Evolutionary conservation across 495 filamentous ascomycete genomes (phyloP), one percentile per base, ranked within the genome.

Genomic region (Penicillium parvum): DNA sequence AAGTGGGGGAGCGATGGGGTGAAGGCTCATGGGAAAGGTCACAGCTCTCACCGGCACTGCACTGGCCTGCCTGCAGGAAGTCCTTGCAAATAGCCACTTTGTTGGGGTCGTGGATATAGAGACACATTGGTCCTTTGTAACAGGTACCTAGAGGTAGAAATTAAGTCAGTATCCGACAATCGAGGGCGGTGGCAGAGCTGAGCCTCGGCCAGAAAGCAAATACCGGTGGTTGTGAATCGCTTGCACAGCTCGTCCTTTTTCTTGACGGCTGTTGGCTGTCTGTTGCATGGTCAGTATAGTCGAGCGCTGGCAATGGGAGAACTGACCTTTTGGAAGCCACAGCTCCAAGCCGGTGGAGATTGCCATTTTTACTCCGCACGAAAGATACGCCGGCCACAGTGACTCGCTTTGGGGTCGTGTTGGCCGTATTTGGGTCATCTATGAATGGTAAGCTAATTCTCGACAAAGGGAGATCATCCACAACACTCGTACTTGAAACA

Each of bases 51-150:
- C 89, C 90, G 65, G 78, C 78, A 42, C 71, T 69, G 69, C 92
- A 98, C 50, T 80, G 73, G 59, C 85, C 86, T 66, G 83, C 86
- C 44, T 82, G 75, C 39, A 96, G 76, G 60, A 84, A 95, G 41
- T 84, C 81, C 59, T 84, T 88, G 81, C 92, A 98, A 34, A 94
- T 86, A 27, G 92, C 89, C 53, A 94, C 88, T 70, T 89, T 92
- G 48, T 79, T 75, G 17, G 84, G 79, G 52, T 97, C 88, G 73
- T 98, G 92, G 48, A 81, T 69, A 61, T 85, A 94, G 30, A 75
- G 85, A 63, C 92, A 98, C 30, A 65, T 64, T 1, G 85, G 83
- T 37, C 90, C 89, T 64, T 86, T 86, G 37, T 81, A 71, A 60
- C 90, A 96, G 44, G 79, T 81, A 64, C 90, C 89, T 95, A 74